These are phyloP conservation scores for Saksenaea oblongispora DNA, from an alignment of 371 early-diverging fungal genomes.

Conservation along the genomic window DNA sequence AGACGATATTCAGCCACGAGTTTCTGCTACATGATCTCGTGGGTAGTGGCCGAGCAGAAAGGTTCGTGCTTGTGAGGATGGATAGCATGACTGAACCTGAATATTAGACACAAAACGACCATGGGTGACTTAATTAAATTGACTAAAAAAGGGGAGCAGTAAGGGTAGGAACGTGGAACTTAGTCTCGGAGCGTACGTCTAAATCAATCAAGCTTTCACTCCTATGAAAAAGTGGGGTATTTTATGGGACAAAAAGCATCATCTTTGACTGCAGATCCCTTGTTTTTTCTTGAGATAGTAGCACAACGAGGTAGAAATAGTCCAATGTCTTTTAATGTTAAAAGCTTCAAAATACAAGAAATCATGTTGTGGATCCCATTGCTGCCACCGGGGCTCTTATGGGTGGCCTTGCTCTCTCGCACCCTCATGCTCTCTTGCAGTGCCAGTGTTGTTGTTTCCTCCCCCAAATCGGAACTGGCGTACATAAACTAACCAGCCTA, in stretches of 20 bases:
- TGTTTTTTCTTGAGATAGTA: background rate
- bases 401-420: background rate
- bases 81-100: background rate
- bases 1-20: constrained; percentile 20
- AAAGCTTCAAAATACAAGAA: background rate
- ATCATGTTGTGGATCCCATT: background rate
- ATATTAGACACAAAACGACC: constrained; percentile 26
- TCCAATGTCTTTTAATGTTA: background rate
- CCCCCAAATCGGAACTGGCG: constrained; percentile 61
- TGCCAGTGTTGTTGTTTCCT: constrained; percentile 7
- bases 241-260: no score
- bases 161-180: background rate
- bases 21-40: constrained; percentile 29
- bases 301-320: background rate
- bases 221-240: no score
- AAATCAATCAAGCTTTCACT: no score
- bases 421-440: background rate
- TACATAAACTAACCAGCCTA: constrained; percentile 67
- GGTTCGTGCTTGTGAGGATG: constrained; percentile 7
- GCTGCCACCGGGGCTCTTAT: background rate
- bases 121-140: constrained; percentile 34
- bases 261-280: no score
- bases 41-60: constrained; percentile 29
- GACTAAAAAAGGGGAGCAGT: constrained; percentile 32
- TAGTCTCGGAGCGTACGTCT: background rate